Evolutionary conservation across 2,329 filamentous ascomycete species (phyloP).

Genomic region (Trichophyton mentagrophytes): DNA sequence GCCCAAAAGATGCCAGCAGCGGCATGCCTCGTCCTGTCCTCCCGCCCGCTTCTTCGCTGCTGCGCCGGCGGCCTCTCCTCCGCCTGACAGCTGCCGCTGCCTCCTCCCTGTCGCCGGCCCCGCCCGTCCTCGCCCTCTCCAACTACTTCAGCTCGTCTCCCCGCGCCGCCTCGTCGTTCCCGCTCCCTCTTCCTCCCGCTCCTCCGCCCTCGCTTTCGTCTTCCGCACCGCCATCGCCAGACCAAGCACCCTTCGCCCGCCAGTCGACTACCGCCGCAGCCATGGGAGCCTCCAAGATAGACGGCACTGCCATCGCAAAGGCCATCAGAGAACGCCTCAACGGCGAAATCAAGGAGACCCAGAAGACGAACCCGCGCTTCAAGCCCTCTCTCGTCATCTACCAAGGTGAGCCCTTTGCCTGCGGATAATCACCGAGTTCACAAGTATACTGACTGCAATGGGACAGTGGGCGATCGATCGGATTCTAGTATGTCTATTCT

Average conservation of each 20-base stretch:
- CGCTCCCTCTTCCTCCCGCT: not conserved
- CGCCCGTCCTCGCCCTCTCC: not conserved
- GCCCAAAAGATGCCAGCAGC: not conserved
- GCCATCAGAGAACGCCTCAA: slow-evolving; percentile 72
- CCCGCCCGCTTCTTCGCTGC: not conserved
- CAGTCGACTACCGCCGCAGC: slow-evolving; percentile 27
- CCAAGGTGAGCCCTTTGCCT: slow-evolving; percentile 51
- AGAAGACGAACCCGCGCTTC: slow-evolving; percentile 73
- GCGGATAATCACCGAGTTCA: too few species aligned
- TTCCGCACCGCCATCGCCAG: not conserved
- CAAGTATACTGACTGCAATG: slow-evolving; percentile 2
- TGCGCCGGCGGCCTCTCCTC: not conserved
- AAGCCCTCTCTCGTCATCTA: slow-evolving; percentile 86
- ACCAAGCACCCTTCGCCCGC: not conserved
- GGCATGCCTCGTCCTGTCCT: not conserved
- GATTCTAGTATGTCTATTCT: slow-evolving; percentile 62
- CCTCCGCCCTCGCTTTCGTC: too few species aligned
- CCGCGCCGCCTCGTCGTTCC: slow-evolving; percentile 8
- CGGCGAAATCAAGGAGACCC: slow-evolving; percentile 66
- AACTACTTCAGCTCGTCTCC: not conserved
- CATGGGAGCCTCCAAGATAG: slow-evolving; percentile 85
- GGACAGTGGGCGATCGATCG: slow-evolving; percentile 71
- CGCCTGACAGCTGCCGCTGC: not conserved
- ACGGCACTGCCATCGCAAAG: slow-evolving; percentile 91
- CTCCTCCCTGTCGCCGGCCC: slow-evolving; percentile 7